Conservation (phyloP, 495 filamentous ascomycete genomes). For the Lasiosphaeris hirsuta region DNA sequence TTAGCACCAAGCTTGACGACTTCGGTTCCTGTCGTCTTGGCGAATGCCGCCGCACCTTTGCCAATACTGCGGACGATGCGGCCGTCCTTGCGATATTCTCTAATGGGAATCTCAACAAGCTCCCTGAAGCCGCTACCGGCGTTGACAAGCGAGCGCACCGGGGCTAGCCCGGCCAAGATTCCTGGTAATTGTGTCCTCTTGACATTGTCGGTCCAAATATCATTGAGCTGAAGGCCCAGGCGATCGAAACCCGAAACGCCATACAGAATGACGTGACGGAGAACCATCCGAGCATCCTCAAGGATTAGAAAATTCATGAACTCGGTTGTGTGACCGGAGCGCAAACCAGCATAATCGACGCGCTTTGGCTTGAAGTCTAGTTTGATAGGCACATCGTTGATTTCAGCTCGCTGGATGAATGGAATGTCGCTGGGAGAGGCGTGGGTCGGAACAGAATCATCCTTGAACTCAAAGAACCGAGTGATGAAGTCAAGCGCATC, state of each 20-base stretch:
- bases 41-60: conserved; percentile 85
- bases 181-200: conserved; percentile 84
- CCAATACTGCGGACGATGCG: conserved; percentile 85
- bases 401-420: conserved; percentile 86
- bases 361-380: conserved; percentile 98
- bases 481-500: conserved; percentile 97
- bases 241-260: conserved; percentile 87
- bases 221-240: conserved; percentile 82
- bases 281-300: conserved; percentile 80
- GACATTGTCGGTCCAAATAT: conserved; percentile 97
- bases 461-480: conserved; percentile 96
- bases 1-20: conserved; percentile 91
- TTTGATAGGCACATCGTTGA: conserved; percentile 75
- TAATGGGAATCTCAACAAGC: conserved; percentile 82
- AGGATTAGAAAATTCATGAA: conserved; percentile 99
- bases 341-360: conserved; percentile 88
- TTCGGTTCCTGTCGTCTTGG: conserved; percentile 87
- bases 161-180: conserved; percentile 84
- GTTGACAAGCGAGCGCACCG: conserved; percentile 83
- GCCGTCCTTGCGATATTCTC: conserved; percentile 91
- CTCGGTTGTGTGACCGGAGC: conserved; percentile 97
- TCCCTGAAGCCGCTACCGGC: conserved; percentile 82
- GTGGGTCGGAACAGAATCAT: conserved; percentile 57
- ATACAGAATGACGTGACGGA: conserved; percentile 87
- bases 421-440: conserved; percentile 65